Percentiles rank a stretch among this genome's conserved stretches.
Evolutionary conservation across 1,284 basidiomycete genomes (phyloP).

Genomic region (Acaromyces ingoldii): DNA sequence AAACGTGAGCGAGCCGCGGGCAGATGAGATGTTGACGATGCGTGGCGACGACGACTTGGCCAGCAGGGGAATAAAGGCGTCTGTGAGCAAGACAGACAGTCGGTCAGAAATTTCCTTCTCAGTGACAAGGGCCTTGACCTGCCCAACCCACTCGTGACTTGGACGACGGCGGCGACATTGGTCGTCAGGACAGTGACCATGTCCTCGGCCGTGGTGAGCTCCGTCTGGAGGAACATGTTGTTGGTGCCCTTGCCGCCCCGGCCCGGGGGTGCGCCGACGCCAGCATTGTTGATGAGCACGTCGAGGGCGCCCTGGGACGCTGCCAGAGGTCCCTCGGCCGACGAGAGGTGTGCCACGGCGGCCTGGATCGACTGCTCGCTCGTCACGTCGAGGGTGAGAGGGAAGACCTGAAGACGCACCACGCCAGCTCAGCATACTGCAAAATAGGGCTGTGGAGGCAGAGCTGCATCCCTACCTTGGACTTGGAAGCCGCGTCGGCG

Average conservation of each 20-base stretch:
- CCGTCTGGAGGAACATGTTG: conserved; percentile 14
- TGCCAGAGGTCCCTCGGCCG: neutral
- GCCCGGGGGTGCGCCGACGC: conserved; percentile 12
- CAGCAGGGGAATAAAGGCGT: conserved; percentile 10
- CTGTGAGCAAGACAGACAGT: neutral
- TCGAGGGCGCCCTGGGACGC: conserved; percentile 11
- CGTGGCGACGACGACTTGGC: conserved; percentile 6
- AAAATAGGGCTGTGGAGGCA: neutral
- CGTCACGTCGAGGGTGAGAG: conserved; percentile 10
- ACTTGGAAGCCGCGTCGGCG: too few species aligned
- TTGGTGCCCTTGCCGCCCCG: conserved; percentile 9
- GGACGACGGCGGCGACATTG: conserved; percentile 12
- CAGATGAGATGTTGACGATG: conserved; percentile 15
- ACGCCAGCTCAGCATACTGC: neutral
- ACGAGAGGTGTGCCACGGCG: conserved; percentile 3
- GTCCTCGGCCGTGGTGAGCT: conserved; percentile 9
- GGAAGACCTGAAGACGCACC: neutral
- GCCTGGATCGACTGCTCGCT: conserved; percentile 4
- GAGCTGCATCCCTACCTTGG: too few species aligned
- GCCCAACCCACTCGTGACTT: conserved; percentile 1
- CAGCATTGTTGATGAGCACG: conserved; percentile 20
- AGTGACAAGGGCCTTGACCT: too few species aligned
- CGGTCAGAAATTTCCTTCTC: neutral
- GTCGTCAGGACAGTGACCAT: conserved; percentile 12
- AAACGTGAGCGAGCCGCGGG: conserved; percentile 12